Evolutionary conservation across 805 yeast genomes (phyloP).

Genomic region (Nakazawaea holstii): DNA sequence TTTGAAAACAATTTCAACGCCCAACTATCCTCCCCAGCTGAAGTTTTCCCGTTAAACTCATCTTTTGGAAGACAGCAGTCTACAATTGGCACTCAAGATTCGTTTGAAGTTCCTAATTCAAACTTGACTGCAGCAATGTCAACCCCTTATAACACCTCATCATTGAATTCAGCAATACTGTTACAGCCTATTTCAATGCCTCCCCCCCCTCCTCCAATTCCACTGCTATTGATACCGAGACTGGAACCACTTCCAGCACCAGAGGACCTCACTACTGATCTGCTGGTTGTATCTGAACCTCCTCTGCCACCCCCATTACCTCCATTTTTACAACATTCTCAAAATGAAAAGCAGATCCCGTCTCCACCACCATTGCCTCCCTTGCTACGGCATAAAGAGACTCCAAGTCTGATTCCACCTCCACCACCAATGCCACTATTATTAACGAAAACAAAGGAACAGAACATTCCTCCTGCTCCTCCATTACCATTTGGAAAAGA

Average conservation of each 20-base stretch:
- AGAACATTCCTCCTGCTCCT: no score
- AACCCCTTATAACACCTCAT: constrained; percentile 16
- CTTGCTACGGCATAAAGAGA: background rate
- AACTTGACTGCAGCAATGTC: no score
- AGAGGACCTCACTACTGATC: background rate
- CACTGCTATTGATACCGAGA: constrained; percentile 8
- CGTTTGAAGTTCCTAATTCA: no score
- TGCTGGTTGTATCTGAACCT: constrained; percentile 14
- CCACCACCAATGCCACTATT: constrained; percentile 5
- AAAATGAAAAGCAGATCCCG: background rate
- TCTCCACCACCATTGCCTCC: constrained; percentile 14
- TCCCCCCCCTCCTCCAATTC: constrained; percentile 24
- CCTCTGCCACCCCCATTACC: constrained; percentile 18
- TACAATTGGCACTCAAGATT: no score
- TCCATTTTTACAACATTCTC: constrained; percentile 15
- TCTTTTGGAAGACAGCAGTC: constrained; percentile 1
- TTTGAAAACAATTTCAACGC: background rate
- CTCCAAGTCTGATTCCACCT: constrained; percentile 12
- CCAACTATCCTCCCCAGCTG: constrained; percentile 13
- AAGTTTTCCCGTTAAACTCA: constrained; percentile 17
- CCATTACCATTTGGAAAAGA: background rate
- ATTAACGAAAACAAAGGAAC: no score
- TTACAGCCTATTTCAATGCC: constrained; percentile 12
- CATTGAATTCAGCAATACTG: constrained; percentile 18
- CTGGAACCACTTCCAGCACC: no score